Evolutionary conservation across 1,139 yeast species (phyloP), one percentile per base, ranked within the genome.

Genomic region (Pichia sp.): DNA sequence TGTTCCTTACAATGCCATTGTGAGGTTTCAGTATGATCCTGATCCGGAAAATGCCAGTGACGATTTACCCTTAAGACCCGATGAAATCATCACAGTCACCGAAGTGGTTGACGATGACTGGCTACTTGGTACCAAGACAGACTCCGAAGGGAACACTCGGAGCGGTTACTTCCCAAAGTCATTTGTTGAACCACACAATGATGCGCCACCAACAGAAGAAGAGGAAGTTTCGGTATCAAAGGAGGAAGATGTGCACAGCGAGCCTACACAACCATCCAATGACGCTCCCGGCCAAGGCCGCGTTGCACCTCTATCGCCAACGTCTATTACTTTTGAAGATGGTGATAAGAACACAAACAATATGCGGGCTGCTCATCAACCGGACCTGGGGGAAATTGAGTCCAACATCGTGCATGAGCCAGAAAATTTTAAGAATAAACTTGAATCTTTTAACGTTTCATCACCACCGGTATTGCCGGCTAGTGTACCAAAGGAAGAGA

Each of bases 51-150:
- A 54, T 35, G 59, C 59, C 3, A 87, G 79, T 22, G 97, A 87
- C 53, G 98, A 91, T 58, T 69, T 91, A 55, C 65, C 72, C 26
- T 87, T 91, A 49, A 58, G 59, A 1, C 72, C 66, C 6, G 91
- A 83, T 15, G 86, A 82, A 54, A 48, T 71, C 30, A 80, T 91
- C 44, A 72, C 76, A 6, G 96, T 91, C 16, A 74, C 78, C 3
- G 74, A 72, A 21, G 66, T 83, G 41, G 95, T 86, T 51, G 96
- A 87, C 53, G 94, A 75, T 8, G 96, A 88, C 46, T 91, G 98
- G 98, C 82, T 73, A 53, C 65, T 72, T 29, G 98, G 98, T 2
- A 30, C 39, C 1, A 63, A 62, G 15, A 50, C 50, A 21, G 40
- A 42, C 8, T 15, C 34, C 3, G 44, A 52, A 4, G 72, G 73